These are phyloP conservation scores for Aspergillus sp. DNA, from an alignment of 2,329 filamentous ascomycete species.

Conservation along the genomic window DNA sequence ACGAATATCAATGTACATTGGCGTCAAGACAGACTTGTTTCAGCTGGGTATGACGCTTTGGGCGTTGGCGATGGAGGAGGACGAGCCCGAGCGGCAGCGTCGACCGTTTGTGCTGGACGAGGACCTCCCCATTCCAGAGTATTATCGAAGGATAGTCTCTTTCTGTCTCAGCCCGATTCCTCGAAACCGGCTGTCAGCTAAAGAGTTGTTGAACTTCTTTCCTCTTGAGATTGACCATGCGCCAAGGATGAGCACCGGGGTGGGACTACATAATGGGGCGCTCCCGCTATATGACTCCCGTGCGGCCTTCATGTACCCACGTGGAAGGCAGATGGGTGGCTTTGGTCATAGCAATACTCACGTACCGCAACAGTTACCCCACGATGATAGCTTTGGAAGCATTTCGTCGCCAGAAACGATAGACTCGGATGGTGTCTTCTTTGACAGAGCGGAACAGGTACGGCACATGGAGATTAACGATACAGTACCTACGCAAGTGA, in stretches of 20 bases:
- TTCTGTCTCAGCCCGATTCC: slow-evolving; percentile 78
- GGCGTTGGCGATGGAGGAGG: slow-evolving; percentile 83
- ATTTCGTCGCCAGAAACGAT: slow-evolving; percentile 1
- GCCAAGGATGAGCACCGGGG: slow-evolving; percentile 23
- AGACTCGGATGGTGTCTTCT: background rate
- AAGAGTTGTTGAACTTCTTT: slow-evolving; percentile 71
- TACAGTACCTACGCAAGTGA: background rate
- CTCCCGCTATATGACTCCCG: slow-evolving; percentile 27
- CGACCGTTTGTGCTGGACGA: slow-evolving; percentile 68
- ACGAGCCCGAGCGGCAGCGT: slow-evolving; percentile 82
- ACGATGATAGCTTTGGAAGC: slow-evolving; percentile 4
- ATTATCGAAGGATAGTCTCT: slow-evolving; percentile 76
- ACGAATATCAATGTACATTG: slow-evolving; percentile 94
- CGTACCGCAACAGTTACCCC: background rate
- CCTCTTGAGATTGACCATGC: slow-evolving; percentile 48
- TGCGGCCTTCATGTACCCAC: slow-evolving; percentile 22
- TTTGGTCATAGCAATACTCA: slow-evolving; percentile 10
- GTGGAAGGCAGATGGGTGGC: slow-evolving; percentile 15
- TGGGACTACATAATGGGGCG: slow-evolving; percentile 26
- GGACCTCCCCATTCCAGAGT: slow-evolving; percentile 67
- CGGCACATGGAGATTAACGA: background rate
- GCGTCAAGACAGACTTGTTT: slow-evolving; percentile 94
- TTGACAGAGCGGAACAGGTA: background rate
- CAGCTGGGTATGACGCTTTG: slow-evolving; percentile 97
- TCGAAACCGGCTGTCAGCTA: slow-evolving; percentile 72